Evolutionary conservation across 2,329 filamentous ascomycete genomes (phyloP).

Genomic region (Fusarium nematophilum): DNA sequence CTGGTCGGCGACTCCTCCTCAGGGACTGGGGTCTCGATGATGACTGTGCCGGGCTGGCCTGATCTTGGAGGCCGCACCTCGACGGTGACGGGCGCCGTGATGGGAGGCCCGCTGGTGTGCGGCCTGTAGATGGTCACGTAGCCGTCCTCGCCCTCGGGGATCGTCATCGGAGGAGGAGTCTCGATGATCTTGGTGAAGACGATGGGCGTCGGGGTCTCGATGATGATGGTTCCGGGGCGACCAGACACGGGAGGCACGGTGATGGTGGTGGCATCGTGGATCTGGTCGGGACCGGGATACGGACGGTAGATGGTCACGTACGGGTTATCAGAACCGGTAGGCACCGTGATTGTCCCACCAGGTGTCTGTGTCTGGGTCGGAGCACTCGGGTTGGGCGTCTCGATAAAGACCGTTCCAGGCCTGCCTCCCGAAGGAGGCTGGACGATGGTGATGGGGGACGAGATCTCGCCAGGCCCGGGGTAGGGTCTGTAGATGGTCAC

Average conservation of each 20-base stretch:
- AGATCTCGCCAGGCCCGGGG: not conserved
- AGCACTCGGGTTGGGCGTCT: slow-evolving; percentile 28
- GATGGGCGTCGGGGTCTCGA: not conserved
- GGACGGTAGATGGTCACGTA: slow-evolving; percentile 23
- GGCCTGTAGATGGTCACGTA: too few relatives aligned
- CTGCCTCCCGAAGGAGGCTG: slow-evolving; percentile 16
- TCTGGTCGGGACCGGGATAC: not conserved
- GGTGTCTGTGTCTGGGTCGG: not conserved
- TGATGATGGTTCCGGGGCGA: not conserved
- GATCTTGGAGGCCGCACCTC: slow-evolving; percentile 16
- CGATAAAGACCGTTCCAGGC: slow-evolving; percentile 29
- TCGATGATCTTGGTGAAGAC: not conserved
- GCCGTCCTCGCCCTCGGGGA: too few relatives aligned
- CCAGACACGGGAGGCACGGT: not conserved
- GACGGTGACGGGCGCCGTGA: slow-evolving; percentile 4
- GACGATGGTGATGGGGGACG: not conserved
- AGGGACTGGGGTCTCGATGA: slow-evolving; percentile 20
- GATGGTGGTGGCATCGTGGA: not conserved
- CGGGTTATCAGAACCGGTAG: not conserved
- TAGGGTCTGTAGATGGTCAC: slow-evolving; percentile 1
- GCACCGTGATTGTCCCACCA: not conserved
- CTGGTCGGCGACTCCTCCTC: not conserved
- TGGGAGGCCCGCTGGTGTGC: too few relatives aligned
- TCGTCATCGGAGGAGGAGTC: not conserved
- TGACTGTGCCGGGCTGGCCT: slow-evolving; percentile 10